Base-by-base conservation (phyloP, 2,329 filamentous ascomycete species). In the Colletotrichum sojae region DNA sequence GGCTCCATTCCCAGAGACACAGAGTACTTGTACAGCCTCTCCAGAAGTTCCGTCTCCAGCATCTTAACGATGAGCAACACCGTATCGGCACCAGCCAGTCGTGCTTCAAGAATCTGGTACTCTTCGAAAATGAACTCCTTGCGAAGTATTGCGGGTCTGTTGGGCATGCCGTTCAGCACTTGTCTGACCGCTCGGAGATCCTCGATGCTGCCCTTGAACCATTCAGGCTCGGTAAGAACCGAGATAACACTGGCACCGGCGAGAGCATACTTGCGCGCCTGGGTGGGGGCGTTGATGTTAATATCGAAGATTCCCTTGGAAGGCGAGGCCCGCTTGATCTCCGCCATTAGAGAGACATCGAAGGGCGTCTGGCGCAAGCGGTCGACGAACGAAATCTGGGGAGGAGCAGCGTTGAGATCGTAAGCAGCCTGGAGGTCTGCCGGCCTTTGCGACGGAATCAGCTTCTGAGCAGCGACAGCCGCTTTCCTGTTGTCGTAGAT, bases 121-220 rank as follows among this genome's bases (percentile, higher is more conserved):
- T 98, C 94, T 53, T 98, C 95, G 76, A 98, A 99, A 48, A 99
- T 90, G 76, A 99, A 99, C 75, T 99, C 96, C 78, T 99, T 99
- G 25, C 97, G 91, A 36, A 99, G 83, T 13, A 99, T 89, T 2
- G 95, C 97, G 3, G 96, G 97, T 60, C 96, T 89, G 78, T 98
- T 97, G 1, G 94, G 91, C 91, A 99, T 94, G 13, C 92, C 92
- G 74, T 94, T 90, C n/a, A 99, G 84, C 56, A 93, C 94, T 79
- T 95, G 93, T 52, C 96, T 90, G 36, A 98, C 96, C 40, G 92
- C 90, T 69, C 93, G 90, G 62, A 99, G 83, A 78, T 99, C 96
- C 67, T 99, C 95, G 70, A 99, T 95, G 80, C 92, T 97, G 55
- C 96, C 96, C 83, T 98, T 98, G 86, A 99, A 99, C 96, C 96